phyloP scores from a whole-genome alignment of 2,329 filamentous ascomycete species.

The Aspergillus arachidicola region DNA sequence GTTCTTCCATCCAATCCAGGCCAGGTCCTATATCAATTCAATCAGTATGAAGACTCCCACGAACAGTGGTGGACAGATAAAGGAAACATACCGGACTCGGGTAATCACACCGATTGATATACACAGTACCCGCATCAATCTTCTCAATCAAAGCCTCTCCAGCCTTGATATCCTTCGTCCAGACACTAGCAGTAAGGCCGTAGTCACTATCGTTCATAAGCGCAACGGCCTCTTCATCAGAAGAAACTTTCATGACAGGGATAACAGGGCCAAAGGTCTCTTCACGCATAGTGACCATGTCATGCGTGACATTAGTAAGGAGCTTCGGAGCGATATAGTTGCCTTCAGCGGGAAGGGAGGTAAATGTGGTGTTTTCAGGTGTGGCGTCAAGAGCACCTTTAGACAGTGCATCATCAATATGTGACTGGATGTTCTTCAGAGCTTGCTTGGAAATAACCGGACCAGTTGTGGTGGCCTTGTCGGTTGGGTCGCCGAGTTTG shows the following conservation, averaged over 20 bases:
- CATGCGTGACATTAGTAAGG: slow-evolving; percentile 74
- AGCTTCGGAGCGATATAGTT: slow-evolving; percentile 86
- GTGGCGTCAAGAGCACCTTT: slow-evolving; percentile 81
- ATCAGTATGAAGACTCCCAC: slow-evolving; percentile 6
- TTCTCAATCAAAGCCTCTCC: slow-evolving; percentile 75
- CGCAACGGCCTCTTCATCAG: slow-evolving; percentile 74
- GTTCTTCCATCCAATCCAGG: slow-evolving; percentile 94
- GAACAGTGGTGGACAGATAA: no score
- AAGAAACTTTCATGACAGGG: slow-evolving; percentile 79
- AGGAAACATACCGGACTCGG: slow-evolving; percentile 73
- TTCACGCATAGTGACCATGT: slow-evolving; percentile 84
- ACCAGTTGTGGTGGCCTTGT: slow-evolving; percentile 75
- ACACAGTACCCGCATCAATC: slow-evolving; percentile 88
- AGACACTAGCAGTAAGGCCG: slow-evolving; percentile 87
- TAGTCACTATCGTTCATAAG: slow-evolving; percentile 94
- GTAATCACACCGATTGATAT: slow-evolving; percentile 89
- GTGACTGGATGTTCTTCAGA: slow-evolving; percentile 71
- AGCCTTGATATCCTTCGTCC: slow-evolving; percentile 79
- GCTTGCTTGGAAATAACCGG: slow-evolving; percentile 81
- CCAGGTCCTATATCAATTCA: slow-evolving; percentile 65
- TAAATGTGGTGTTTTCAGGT: slow-evolving; percentile 74
- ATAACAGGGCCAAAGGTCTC: slow-evolving; percentile 94
- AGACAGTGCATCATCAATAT: slow-evolving; percentile 76
- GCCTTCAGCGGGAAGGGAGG: slow-evolving; percentile 67
- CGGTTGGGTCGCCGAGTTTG: slow-evolving; percentile 68